These are phyloP conservation scores for Voacanga thouarsii DNA, from an alignment of 257 asterid genomes.

Conservation along the genomic window DNA sequence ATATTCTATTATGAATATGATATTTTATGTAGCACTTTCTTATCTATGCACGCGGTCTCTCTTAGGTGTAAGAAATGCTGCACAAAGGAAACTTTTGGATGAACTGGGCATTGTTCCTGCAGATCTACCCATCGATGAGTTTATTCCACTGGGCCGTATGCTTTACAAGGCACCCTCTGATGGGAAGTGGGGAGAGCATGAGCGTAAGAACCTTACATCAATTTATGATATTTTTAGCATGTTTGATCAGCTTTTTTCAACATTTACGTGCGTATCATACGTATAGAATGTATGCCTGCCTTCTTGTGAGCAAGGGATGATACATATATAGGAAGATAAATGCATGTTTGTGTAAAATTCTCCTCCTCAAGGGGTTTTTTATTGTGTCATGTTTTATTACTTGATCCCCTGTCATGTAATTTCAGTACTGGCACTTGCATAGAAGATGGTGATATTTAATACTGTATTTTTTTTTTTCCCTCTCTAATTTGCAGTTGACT, in stretches of 20 bases:
- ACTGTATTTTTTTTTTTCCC: too few relatives aligned
- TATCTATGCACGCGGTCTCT: conserved; percentile 7
- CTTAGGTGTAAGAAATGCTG: conserved; percentile 88
- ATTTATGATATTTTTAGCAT: neutral
- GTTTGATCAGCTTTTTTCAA: neutral
- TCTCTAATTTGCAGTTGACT: conserved; percentile 62
- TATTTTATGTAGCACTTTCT: neutral
- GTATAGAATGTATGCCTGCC: neutral
- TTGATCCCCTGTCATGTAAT: neutral
- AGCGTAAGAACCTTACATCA: conserved; percentile 41
- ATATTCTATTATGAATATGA: neutral
- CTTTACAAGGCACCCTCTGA: conserved; percentile 96
- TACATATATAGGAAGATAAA: neutral
- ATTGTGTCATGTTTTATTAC: too few relatives aligned
- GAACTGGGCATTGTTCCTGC: conserved; percentile 87
- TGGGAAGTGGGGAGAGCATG: conserved; percentile 99
- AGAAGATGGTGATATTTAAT: neutral
- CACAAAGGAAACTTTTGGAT: conserved; percentile 91
- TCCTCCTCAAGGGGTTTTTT: neutral
- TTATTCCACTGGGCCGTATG: conserved; percentile 80
- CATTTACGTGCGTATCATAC: neutral
- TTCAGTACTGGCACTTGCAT: neutral
- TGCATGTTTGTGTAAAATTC: too few relatives aligned
- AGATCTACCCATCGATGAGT: conserved; percentile 82
- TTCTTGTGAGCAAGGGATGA: too few relatives aligned